Base-by-base conservation (phyloP, 1,284 basidiomycete genomes). In the Ceratobasidium papillatum region DNA sequence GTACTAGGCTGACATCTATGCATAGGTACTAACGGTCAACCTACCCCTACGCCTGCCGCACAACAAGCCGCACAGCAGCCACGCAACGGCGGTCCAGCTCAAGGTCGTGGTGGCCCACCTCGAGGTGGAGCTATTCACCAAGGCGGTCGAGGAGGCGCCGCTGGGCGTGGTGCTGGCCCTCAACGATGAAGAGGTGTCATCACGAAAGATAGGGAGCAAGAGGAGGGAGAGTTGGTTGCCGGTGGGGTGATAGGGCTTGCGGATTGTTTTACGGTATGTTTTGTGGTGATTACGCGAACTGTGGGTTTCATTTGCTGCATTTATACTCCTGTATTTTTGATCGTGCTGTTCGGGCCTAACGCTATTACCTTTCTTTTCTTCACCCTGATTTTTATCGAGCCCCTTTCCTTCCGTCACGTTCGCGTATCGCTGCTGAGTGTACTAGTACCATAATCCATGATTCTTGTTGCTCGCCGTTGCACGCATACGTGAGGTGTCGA, bases 261-360 rank as follows among this genome's bases (percentile, higher is more conserved):
- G 58, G 59, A 52, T 73, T 59, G 9, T 51, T 45, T 51, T 51
- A 59, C 49, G 41, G 62, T 64, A 62, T 62, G 49, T 63, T 52
- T 43, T 64, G 52, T 74, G 72, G 72, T 74, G 61, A 56, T 41
- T 64, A 54, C 52, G 72, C 72, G 72, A 64, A 74, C 47, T 34
- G 72, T 74, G 72, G 72, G 72, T 74, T 74, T 43, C 72, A 41
- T 41, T 74, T 74, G 17, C 38, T 54, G 38, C 62, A 52, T 64
- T 74, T 74, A 52, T 58, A 64, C 54, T 66, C 22, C 45, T 74
- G 62, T 74, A 65, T 51, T 74, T 62, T 74, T 74, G 34, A 64
- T 36, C 25, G 47, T 63, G 71, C 59, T 73, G 59, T 62, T 66
- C 49, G 47, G 51, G 72, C 38, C 51, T 74, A 64, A 74, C 72